A percentile compares a stretch with the other conserved stretches of the same genome.
These are phyloP conservation scores for Aspergillus texensis DNA, from an alignment of 2,329 filamentous ascomycete genomes.

Conservation along the genomic window DNA sequence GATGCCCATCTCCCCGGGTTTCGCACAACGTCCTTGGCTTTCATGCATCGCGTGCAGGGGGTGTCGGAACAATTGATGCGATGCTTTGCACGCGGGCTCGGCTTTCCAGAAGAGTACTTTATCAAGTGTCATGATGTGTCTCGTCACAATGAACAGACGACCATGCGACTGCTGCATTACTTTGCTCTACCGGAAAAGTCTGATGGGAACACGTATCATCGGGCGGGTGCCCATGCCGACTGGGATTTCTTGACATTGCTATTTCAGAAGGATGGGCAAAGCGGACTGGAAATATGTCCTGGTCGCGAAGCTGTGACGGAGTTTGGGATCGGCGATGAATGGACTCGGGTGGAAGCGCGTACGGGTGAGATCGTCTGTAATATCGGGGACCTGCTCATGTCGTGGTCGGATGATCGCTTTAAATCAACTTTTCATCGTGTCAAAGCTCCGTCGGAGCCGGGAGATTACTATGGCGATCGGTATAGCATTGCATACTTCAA, in stretches of 20 bases:
- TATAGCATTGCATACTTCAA: conserved; percentile 71
- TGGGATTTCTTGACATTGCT: conserved; percentile 66
- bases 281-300: conserved; percentile 66
- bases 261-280: conserved; percentile 64
- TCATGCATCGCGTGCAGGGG: conserved; percentile 58
- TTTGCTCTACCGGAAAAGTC: conserved; percentile 48
- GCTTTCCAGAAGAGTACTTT: conserved; percentile 61
- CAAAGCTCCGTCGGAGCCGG: conserved; percentile 59
- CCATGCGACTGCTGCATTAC: conserved; percentile 61
- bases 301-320: conserved; percentile 62
- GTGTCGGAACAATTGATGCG: conserved; percentile 51
- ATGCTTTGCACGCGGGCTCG: conserved; percentile 58
- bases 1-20: conserved; percentile 56
- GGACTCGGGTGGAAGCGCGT: conserved; percentile 64
- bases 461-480: conserved; percentile 60
- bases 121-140: conserved; percentile 56
- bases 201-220: conserved; percentile 51
- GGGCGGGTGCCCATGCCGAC: conserved; percentile 66
- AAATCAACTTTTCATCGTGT: conserved; percentile 68
- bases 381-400: conserved; percentile 68
- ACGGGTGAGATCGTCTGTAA: conserved; percentile 64
- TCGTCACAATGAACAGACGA: conserved; percentile 56
- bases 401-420: conserved; percentile 68
- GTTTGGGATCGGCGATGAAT: conserved; percentile 61
- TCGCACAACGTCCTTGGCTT: conserved; percentile 46